Percentiles rank a stretch among this genome's conserved stretches.
Evolutionary conservation across 73 alveolate genomes (phyloP).

Genomic region (Paramecium tetraurelia): DNA sequence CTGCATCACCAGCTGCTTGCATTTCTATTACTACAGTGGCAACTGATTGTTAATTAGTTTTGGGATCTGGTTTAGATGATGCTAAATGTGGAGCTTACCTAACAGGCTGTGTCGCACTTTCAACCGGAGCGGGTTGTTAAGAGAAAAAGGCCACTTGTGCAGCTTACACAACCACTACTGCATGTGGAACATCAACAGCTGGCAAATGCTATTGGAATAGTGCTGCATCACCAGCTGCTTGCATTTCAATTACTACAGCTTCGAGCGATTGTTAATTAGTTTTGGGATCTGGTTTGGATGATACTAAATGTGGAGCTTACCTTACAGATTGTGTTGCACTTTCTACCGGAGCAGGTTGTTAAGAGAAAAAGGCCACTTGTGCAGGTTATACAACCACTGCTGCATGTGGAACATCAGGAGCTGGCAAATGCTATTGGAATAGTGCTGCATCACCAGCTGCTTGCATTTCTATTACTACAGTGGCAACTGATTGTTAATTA

Average conservation of each 20-base stretch:
- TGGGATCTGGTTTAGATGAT: not conserved
- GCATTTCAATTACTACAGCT: not conserved
- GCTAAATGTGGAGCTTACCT: not conserved
- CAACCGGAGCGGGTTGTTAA: not conserved
- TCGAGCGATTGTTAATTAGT: not conserved
- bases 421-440: not conserved
- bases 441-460: too few relatives aligned
- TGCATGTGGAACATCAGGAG: not conserved
- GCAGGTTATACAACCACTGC: not conserved
- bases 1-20: not conserved
- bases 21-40: not conserved
- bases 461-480: not conserved
- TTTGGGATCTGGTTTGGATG: not conserved
- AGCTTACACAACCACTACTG: not conserved
- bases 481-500: not conserved
- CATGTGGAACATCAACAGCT: not conserved
- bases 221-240: too few relatives aligned
- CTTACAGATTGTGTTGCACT: too few relatives aligned
- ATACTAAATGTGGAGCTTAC: too few relatives aligned
- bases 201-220: not conserved
- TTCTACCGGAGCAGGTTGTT: too few relatives aligned
- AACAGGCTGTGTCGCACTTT: not conserved
- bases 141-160: not conserved
- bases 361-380: not conserved
- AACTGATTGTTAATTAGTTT: not conserved